A percentile compares a stretch with the other conserved stretches of the same genome.
Evolutionary conservation across 352 stramenopile genomes (phyloP).

Genomic region (Phytophthora pistaciae): DNA sequence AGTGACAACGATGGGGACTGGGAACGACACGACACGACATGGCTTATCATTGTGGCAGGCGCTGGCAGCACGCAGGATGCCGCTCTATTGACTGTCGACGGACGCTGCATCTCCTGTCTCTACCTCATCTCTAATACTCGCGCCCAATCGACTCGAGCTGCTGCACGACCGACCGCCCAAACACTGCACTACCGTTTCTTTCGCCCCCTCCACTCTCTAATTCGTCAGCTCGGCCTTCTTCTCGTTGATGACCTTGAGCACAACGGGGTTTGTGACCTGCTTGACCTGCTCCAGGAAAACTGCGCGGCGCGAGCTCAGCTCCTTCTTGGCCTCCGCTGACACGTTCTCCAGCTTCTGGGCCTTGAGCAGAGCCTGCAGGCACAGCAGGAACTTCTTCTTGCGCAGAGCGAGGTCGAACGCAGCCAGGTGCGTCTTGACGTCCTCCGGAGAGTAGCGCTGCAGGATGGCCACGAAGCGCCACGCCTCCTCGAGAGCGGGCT

Average conservation of each 20-base stretch:
- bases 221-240: slow-evolving; percentile 68
- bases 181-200: slow-evolving; percentile 12
- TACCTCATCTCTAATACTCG: slow-evolving; percentile 35
- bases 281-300: slow-evolving; percentile 63
- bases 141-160: slow-evolving; percentile 6
- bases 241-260: slow-evolving; percentile 70
- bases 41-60: slow-evolving; percentile 30
- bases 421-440: slow-evolving; percentile 75
- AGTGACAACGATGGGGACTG: slow-evolving; percentile 18
- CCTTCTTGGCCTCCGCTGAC: slow-evolving; percentile 35
- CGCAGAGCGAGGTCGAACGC: slow-evolving; percentile 82
- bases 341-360: slow-evolving; percentile 48
- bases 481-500: slow-evolving; percentile 75
- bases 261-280: slow-evolving; percentile 63
- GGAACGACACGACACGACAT: slow-evolving; percentile 14
- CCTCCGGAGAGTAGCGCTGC: slow-evolving; percentile 64
- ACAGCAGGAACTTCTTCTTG: slow-evolving; percentile 81
- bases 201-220: slow-evolving; percentile 31
- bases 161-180: slow-evolving; percentile 17
- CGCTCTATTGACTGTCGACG: slow-evolving; percentile 46
- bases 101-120: slow-evolving; percentile 32
- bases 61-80: slow-evolving; percentile 26
- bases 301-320: slow-evolving; percentile 47
- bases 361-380: slow-evolving; percentile 80
- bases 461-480: slow-evolving; percentile 83